Percentiles rank a stretch among this genome's conserved stretches.
These are phyloP conservation scores for Aspergillus haitiensis DNA, from an alignment of 495 filamentous ascomycete species.

Conservation along the genomic window DNA sequence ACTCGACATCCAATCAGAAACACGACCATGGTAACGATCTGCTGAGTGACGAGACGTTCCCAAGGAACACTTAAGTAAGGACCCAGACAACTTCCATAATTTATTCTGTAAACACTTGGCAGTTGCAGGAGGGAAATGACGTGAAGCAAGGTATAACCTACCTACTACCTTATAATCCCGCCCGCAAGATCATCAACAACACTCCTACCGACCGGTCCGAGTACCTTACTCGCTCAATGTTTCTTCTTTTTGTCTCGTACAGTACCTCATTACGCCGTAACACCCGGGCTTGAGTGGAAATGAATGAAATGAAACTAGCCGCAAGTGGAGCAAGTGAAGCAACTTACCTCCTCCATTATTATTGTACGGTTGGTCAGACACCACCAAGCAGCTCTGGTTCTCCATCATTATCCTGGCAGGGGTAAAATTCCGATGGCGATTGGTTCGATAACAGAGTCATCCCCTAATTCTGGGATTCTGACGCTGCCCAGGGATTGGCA, in stretches of 20 bases:
- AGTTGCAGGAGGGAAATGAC: too few species aligned
- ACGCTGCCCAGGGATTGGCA: too few species aligned
- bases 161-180: too few species aligned
- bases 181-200: too few species aligned
- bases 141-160: too few species aligned
- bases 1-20: not conserved
- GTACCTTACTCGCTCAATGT: too few species aligned
- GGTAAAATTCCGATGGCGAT: conserved; percentile 4
- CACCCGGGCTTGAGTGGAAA: too few species aligned
- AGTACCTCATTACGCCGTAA: too few species aligned
- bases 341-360: not conserved
- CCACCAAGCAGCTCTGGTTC: not conserved
- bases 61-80: not conserved
- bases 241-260: too few species aligned
- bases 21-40: not conserved
- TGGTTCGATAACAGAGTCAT: conserved; percentile 11
- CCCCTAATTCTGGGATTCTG: not conserved
- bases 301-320: too few species aligned
- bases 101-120: too few species aligned
- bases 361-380: not conserved
- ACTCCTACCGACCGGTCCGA: too few species aligned
- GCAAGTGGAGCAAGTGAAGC: not conserved
- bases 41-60: not conserved
- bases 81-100: not conserved
- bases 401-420: not conserved